A percentile compares a stretch with the other conserved stretches of the same genome.
Conservation (phyloP, 129 eudicot genomes). For the Arctium lappa region DNA sequence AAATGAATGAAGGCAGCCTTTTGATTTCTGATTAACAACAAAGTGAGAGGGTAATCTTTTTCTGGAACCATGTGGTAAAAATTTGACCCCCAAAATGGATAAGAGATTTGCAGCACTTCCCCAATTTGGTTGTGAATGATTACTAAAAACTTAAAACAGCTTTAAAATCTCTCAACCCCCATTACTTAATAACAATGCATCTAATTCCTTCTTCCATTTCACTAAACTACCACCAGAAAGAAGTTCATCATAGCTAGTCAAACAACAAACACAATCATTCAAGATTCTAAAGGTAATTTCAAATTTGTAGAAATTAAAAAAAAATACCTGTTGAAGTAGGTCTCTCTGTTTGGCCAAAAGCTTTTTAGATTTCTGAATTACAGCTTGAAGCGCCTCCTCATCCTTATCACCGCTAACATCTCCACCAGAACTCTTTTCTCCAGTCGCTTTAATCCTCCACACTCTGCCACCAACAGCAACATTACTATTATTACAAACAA, state of each 20-base stretch:
- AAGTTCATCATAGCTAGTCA: background rate
- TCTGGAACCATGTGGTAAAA: background rate
- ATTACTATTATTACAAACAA: slow-evolving; percentile 23
- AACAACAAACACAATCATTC: background rate
- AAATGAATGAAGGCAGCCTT: too few relatives aligned
- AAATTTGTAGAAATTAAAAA: background rate
- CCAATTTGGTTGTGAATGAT: background rate
- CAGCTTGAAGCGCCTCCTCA: slow-evolving; percentile 80
- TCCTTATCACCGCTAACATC: slow-evolving; percentile 35
- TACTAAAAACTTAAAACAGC: background rate
- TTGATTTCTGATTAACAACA: background rate
- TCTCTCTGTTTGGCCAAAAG: slow-evolving; percentile 66
- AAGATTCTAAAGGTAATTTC: background rate
- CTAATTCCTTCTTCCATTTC: background rate
- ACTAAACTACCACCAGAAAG: too few relatives aligned
- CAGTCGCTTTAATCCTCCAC: slow-evolving; percentile 31
- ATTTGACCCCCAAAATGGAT: background rate
- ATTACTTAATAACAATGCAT: background rate
- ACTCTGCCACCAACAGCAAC: slow-evolving; percentile 2
- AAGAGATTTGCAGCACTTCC: slow-evolving; percentile 5
- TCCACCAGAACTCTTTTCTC: slow-evolving; percentile 33
- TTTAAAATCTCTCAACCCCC: too few relatives aligned
- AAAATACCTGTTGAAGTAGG: slow-evolving; percentile 58
- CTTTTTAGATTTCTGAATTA: slow-evolving; percentile 79
- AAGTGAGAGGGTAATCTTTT: background rate